These are phyloP conservation scores for Phtheirospermum japonicum DNA, from an alignment of 257 asterid species.

Conservation along the genomic window DNA sequence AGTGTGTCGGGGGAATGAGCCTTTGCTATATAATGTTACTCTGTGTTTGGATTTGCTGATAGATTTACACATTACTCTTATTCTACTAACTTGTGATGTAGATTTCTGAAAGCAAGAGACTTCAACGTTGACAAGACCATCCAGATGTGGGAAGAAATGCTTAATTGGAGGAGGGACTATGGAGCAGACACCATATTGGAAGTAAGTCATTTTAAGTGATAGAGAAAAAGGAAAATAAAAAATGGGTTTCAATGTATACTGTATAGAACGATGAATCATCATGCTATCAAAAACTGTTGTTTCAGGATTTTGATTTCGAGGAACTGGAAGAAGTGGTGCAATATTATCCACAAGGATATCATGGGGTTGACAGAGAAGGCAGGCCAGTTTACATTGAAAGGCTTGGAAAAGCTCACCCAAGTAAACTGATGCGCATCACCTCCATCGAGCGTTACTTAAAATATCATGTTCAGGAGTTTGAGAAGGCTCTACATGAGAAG, in stretches of 20 bases:
- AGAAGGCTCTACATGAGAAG: conserved; percentile 75
- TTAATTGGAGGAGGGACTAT: conserved; percentile 82
- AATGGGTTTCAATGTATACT: neutral
- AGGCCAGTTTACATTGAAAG: conserved; percentile 94
- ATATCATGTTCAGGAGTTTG: conserved; percentile 94
- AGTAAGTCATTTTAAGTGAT: conserved; percentile 38
- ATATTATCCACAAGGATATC: conserved; percentile 96
- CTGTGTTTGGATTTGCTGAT: conserved; percentile 22
- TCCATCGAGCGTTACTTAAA: conserved; percentile 71
- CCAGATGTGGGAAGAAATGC: conserved; percentile 97
- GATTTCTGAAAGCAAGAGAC: conserved; percentile 92
- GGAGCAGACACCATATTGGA: conserved; percentile 92
- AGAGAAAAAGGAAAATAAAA: neutral
- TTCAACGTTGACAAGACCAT: conserved; percentile 66
- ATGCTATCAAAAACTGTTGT: conserved; percentile 1
- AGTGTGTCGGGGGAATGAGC: neutral
- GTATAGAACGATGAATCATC: neutral
- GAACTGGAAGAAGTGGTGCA: conserved; percentile 91
- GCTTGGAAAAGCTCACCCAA: conserved; percentile 88
- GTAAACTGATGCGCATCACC: conserved; percentile 76
- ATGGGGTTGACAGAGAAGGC: conserved; percentile 97
- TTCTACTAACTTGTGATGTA: conserved; percentile 30
- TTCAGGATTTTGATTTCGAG: conserved; percentile 78
- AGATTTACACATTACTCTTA: conserved; percentile 11
- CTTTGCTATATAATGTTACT: neutral